Evolutionary conservation across 306 rosid species (phyloP).

Genomic region (Begonia peltatifolia): DNA sequence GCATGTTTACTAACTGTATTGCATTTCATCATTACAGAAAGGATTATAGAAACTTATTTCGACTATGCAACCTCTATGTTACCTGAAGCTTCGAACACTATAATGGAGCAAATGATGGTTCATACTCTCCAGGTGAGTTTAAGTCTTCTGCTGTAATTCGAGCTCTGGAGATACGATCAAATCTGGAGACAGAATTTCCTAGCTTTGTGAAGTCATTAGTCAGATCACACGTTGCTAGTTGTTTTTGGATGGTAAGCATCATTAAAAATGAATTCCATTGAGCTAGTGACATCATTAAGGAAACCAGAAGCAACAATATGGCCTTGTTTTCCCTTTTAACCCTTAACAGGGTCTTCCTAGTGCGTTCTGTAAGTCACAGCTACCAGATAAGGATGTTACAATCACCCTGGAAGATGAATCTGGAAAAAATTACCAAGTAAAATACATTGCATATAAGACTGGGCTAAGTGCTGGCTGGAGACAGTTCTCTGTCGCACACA

Average conservation of each 20-base stretch:
- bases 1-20: background rate
- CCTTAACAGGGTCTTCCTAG: conserved; percentile 56
- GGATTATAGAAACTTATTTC: background rate
- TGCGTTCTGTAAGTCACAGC: conserved; percentile 54
- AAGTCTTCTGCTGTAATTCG: conserved; percentile 63
- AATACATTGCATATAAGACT: conserved; percentile 71
- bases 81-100: conserved; percentile 29
- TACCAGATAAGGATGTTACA: conserved; percentile 50
- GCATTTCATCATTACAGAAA: background rate
- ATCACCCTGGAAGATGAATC: conserved; percentile 66
- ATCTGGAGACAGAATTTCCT: conserved; percentile 33
- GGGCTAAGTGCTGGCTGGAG: conserved; percentile 96
- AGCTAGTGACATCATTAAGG: background rate
- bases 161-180: conserved; percentile 47
- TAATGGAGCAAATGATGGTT: conserved; percentile 27
- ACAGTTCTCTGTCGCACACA: conserved; percentile 74
- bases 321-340: background rate
- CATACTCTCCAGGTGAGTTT: conserved; percentile 48
- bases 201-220: conserved; percentile 86
- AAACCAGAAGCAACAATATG: too few species aligned
- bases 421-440: conserved; percentile 45
- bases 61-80: background rate
- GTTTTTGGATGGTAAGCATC: conserved; percentile 77
- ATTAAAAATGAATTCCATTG: background rate
- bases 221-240: conserved; percentile 76